Base-by-base conservation (phyloP, 148 eudicot genomes). In the Rhododendron ovatum region DNA sequence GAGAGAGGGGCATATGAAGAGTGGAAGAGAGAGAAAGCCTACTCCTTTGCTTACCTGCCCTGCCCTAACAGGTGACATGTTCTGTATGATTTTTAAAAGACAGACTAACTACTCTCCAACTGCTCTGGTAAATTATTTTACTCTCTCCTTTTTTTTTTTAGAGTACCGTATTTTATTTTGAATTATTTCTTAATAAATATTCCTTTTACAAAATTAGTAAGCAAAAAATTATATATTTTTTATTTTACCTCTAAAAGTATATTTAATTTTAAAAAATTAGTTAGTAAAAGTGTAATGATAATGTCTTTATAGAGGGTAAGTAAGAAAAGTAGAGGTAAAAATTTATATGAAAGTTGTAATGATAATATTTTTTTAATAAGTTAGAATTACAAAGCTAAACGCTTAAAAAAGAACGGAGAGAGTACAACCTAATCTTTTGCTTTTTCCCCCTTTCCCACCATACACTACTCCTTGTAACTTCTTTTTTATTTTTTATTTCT, bases 51-150 rank as follows among this genome's bases (percentile, higher is more conserved):
- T 89, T 75, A 91, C 93, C 91, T 90, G 95, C 90, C 83, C 89
- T 88, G 90, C 91, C 82, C 15, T 45, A 89, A 30, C 83, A 55
- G 90, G 90, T 89, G 91, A 88, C 86, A 85, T 92, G 84, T 86
- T 86, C 39, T 37, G 84, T 87, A 86, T 88, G 89, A 91, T 85
- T 89, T 90, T 87, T 69, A 78, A 83, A 87, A 81, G 84, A 88
- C 86, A 91, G 84, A 84, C 88, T 89, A 93, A 91, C 93, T 69
- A 94, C 94, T 93, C 91, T 87, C 92, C 92, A 90, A 90, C 92
- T 87, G 87, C 92, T 85, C 87, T 85, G 88, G 83, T 89, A 89
- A 91, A 88, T 91, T 89, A 90, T 71, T 89, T 83, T 73, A 55
- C 78, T 37, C 39, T 0, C 39, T 2, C 39, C 39, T 41, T 1